phyloP scores from a whole-genome alignment of 2,329 filamentous ascomycete genomes.

The Xylariaceae sp. region DNA sequence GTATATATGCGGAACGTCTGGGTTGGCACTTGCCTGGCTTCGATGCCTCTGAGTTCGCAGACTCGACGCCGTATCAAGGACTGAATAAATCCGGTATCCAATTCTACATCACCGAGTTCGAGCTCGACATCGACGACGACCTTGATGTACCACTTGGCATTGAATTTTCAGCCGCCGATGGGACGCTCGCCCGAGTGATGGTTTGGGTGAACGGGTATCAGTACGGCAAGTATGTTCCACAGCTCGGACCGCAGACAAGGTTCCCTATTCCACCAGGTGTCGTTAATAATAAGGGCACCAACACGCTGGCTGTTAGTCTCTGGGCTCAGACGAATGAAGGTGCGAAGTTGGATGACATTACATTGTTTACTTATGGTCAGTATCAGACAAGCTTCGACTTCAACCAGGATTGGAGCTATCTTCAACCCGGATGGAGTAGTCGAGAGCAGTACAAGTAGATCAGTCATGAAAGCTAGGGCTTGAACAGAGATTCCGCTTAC shows the following conservation, averaged over 20 bases:
- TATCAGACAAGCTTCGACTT: constrained; percentile 3
- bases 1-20: not conserved
- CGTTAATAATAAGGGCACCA: not conserved
- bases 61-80: not conserved
- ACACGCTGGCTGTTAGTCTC: not conserved
- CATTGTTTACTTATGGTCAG: not conserved
- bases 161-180: not conserved
- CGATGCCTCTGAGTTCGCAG: not conserved
- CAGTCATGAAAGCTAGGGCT: too few species aligned
- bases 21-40: constrained; percentile 2
- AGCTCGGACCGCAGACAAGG: constrained; percentile 1
- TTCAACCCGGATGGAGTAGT: constrained; percentile 1
- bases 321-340: constrained; percentile 1
- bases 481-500: too few species aligned
- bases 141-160: constrained; percentile 2
- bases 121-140: not conserved
- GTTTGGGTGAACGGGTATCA: constrained; percentile 1
- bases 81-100: not conserved
- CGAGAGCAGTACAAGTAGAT: not conserved
- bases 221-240: constrained; percentile 2
- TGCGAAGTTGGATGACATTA: not conserved
- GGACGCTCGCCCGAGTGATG: not conserved
- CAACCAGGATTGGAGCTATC: not conserved
- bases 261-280: not conserved
- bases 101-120: not conserved